Percentiles rank a stretch among this genome's conserved stretches.
Evolutionary conservation across 2,329 filamentous ascomycete genomes (phyloP).

Genomic region (Neofusicoccum laricinum): DNA sequence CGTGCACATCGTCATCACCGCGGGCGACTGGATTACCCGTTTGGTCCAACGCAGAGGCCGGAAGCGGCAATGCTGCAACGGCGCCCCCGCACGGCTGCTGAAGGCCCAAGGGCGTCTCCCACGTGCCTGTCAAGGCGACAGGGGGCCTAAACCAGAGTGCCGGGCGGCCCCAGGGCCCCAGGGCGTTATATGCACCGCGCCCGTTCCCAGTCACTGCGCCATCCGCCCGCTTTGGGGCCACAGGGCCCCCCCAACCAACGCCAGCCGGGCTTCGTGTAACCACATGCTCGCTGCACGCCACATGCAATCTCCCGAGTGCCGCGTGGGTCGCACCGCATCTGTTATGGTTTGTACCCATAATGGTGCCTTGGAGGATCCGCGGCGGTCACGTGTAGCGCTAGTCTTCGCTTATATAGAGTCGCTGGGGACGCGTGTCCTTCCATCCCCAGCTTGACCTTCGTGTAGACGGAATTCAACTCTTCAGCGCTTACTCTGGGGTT

Average conservation of each 20-base stretch:
- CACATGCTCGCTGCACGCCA: not conserved
- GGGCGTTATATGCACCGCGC: not conserved
- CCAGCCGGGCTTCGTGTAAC: not conserved
- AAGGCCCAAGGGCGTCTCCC: not conserved
- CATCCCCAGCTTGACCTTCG: no score
- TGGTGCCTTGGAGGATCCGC: no score
- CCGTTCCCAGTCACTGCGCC: not conserved
- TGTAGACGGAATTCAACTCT: no score
- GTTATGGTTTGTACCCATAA: no score
- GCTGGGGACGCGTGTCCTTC: no score
- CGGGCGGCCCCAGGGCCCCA: not conserved
- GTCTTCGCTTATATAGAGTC: no score
- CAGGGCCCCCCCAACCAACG: not conserved
- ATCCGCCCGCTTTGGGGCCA: not conserved
- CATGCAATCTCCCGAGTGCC: conserved; percentile 5
- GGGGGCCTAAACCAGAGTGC: conserved; percentile 11
- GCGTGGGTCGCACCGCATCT: not conserved
- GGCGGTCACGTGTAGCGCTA: no score
- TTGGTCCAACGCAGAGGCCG: not conserved
- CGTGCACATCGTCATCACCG: conserved; percentile 1
- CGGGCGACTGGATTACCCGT: not conserved
- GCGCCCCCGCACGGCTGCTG: conserved; percentile 5
- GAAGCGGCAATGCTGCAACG: conserved; percentile 6
- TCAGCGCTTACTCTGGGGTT: no score
- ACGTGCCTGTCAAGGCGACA: conserved; percentile 5